These are phyloP conservation scores for Botrytis squamosa DNA, from an alignment of 2,329 filamentous ascomycete genomes.

Conservation along the genomic window DNA sequence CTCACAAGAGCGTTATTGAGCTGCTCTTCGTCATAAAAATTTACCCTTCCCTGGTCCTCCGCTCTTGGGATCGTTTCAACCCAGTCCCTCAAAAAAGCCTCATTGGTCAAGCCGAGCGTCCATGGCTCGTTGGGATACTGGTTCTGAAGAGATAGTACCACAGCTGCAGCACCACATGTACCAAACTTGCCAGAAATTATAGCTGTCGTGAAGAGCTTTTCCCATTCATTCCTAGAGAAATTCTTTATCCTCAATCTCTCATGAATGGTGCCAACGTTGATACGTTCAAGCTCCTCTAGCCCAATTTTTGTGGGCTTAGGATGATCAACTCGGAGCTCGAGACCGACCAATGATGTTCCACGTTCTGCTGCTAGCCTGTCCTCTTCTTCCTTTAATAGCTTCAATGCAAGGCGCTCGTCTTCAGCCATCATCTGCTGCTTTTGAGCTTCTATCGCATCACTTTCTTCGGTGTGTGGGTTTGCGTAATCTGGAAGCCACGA, in stretches of 20 bases:
- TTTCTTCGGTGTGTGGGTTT: neutral
- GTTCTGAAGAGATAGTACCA: neutral
- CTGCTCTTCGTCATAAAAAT: conserved; percentile 1
- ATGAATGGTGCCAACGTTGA: neutral
- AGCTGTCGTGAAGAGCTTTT: neutral
- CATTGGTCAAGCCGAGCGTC: neutral
- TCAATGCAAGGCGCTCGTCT: neutral
- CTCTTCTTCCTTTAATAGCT: neutral
- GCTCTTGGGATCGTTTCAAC: neutral
- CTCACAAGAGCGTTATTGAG: conserved; percentile 7
- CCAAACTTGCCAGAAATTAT: neutral
- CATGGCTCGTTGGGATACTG: conserved; percentile 15
- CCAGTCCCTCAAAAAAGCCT: neutral
- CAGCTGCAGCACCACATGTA: conserved; percentile 1
- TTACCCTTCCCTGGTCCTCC: neutral
- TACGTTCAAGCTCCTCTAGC: neutral
- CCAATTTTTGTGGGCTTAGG: neutral
- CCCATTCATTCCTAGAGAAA: neutral
- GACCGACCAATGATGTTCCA: neutral
- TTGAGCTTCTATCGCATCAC: neutral
- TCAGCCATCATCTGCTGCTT: neutral
- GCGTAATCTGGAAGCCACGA: neutral
- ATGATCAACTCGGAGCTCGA: neutral
- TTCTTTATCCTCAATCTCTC: neutral
- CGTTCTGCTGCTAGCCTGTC: too few relatives aligned